Evolutionary conservation across 495 filamentous ascomycete species (phyloP).

Genomic region (Cercophora newfieldiana): DNA sequence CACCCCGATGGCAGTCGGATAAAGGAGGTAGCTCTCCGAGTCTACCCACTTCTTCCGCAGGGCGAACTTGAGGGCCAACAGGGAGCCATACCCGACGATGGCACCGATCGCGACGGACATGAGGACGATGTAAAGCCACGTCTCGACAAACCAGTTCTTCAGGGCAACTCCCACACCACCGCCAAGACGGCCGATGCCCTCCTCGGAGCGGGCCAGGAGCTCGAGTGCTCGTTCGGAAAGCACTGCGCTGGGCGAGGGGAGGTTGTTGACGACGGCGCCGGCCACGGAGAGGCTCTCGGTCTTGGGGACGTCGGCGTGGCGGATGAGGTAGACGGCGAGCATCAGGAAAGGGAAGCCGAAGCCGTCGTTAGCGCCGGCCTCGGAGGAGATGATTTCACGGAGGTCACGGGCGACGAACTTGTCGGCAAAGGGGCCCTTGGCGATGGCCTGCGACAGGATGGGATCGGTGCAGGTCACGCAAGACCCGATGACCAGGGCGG

Average conservation of each 20-base stretch:
- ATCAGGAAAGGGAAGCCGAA: conserved; percentile 62
- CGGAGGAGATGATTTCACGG: conserved; percentile 63
- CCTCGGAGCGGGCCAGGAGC: conserved; percentile 52
- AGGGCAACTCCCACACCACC: conserved; percentile 66
- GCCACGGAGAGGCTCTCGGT: too few relatives aligned
- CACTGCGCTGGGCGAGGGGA: too few relatives aligned
- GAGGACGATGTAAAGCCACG: conserved; percentile 64
- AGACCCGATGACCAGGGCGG: conserved; percentile 60
- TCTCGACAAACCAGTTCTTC: conserved; percentile 78
- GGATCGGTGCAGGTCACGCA: conserved; percentile 65
- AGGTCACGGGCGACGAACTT: conserved; percentile 57
- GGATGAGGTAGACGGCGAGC: conserved; percentile 55
- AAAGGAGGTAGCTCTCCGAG: conserved; percentile 80
- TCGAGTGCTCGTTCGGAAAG: too few relatives aligned
- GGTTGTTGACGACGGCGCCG: too few relatives aligned
- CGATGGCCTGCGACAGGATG: conserved; percentile 60
- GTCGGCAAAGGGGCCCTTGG: conserved; percentile 63
- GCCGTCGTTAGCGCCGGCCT: conserved; percentile 62
- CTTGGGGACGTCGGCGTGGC: conserved; percentile 45
- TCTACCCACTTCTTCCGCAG: conserved; percentile 73
- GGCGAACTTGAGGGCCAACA: conserved; percentile 57
- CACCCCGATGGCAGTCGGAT: conserved; percentile 73
- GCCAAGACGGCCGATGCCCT: conserved; percentile 22
- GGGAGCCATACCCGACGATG: conserved; percentile 63
- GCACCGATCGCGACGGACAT: conserved; percentile 62